A percentile compares a stretch with the other conserved stretches of the same genome.
Conservation (phyloP, 345 rosid species). For the Dovyalis caffra region DNA sequence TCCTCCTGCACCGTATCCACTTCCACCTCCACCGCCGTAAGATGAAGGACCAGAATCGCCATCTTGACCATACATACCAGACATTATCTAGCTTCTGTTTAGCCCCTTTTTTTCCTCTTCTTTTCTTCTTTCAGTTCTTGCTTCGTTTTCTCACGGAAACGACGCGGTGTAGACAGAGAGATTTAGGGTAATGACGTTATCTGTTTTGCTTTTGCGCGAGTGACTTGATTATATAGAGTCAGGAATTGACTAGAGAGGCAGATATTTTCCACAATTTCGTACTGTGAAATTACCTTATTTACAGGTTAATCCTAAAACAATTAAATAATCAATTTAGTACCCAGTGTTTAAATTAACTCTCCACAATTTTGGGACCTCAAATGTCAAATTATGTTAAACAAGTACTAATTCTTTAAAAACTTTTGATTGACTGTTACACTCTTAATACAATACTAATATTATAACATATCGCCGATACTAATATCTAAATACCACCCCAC, state of each 20-base stretch:
- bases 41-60: slow-evolving; percentile 42
- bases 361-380: no score
- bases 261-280: neutral
- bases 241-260: neutral
- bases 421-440: no score
- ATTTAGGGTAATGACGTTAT: slow-evolving; percentile 1
- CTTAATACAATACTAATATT: no score
- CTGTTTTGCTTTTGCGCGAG: neutral
- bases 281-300: neutral
- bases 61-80: slow-evolving; percentile 78
- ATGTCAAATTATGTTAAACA: no score
- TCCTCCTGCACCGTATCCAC: slow-evolving; percentile 31
- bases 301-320: neutral
- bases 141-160: neutral
- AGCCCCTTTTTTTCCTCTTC: neutral
- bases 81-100: slow-evolving; percentile 33
- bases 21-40: slow-evolving; percentile 36
- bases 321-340: neutral
- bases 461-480: no score
- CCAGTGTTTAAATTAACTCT: neutral
- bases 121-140: neutral
- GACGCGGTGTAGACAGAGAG: neutral
- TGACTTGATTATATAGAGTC: neutral
- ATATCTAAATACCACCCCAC: no score
- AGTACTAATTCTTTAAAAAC: no score